Base-by-base conservation (phyloP, 139 green algal species). In the Chlamydomonas sphaeroides region DNA sequence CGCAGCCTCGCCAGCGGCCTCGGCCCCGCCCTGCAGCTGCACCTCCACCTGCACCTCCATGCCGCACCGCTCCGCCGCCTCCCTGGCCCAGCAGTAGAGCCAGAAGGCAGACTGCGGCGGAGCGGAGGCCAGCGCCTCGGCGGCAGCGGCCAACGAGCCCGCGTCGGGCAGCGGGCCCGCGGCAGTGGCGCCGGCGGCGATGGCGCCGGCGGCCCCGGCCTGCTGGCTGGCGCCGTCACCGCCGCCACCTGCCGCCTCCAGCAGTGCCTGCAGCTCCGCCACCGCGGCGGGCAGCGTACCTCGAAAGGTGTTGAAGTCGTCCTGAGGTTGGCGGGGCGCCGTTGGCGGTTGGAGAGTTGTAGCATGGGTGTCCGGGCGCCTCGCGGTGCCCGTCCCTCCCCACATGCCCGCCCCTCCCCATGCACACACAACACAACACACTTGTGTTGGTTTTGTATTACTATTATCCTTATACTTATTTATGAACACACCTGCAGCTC, bases 81-180 rank as follows among this genome's bases (percentile, higher is more conserved):
- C 59, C 30, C 33, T 14, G 3, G 78, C 86, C 86, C 86, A 90
- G 66, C 75, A 80, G 80, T 82, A 90, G 26, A 90, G 75, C 32
- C 62, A 36, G 42, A 86, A 84, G 23, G 61, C 48, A n/a, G 5
- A 7, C 48, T 65, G 21, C 11, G 69, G 48, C 8, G 49, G 48
- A 5, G 49, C 48, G 14, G n/a, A 32, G 26, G 49, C 48, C n/a
- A 77, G 18, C 5, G 65, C 65, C 25, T 63, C 11, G 3, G 66
- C 66, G 3, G 66, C 66, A 26, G 39, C 39, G 2, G 39, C 21
- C 66, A 20, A 36, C 35, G 18, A 62, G 56, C 17, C 2, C 18
- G 25, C 6, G 56, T 28, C 25, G 18, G n/a, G 23, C 56, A n/a
- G 56, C 56, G 25, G 18, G 18, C 18, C 56, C 56, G 56, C 56